These are phyloP conservation scores for Dactylellina cionopaga DNA, from an alignment of 2,329 filamentous ascomycete genomes.

Conservation along the genomic window DNA sequence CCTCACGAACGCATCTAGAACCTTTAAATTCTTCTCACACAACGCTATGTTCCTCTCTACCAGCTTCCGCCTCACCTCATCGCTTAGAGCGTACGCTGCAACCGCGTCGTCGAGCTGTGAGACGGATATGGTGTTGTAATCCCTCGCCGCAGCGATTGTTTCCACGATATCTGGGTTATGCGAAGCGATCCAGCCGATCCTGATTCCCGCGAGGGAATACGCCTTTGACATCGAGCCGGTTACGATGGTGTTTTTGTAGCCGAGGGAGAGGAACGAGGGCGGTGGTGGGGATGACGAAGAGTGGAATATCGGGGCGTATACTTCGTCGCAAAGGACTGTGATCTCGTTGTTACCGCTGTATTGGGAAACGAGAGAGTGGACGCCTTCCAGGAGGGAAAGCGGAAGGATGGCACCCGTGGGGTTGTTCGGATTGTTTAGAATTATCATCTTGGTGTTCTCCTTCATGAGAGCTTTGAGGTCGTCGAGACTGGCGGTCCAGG, in stretches of 20 bases:
- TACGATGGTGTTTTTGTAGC: constrained; percentile 75
- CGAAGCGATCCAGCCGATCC: constrained; percentile 83
- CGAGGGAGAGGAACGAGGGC: constrained; percentile 60
- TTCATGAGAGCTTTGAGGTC: constrained; percentile 73
- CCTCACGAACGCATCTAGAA: constrained; percentile 75
- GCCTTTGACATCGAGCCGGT: constrained; percentile 88
- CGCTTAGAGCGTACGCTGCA: constrained; percentile 77
- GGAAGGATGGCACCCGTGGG: constrained; percentile 79
- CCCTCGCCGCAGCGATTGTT: constrained; percentile 71
- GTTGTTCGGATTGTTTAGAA: constrained; percentile 82
- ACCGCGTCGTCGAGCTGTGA: constrained; percentile 83
- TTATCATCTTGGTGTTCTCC: constrained; percentile 76
- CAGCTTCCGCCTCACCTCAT: constrained; percentile 71
- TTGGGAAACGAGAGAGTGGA: constrained; percentile 68
- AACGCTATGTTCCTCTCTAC: constrained; percentile 73
- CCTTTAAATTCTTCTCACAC: constrained; percentile 72
- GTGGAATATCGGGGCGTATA: constrained; percentile 86
- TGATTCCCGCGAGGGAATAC: constrained; percentile 82
- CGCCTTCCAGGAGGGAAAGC: constrained; percentile 70
- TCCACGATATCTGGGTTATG: constrained; percentile 71
- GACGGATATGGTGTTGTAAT: constrained; percentile 88
- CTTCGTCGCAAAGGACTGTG: constrained; percentile 79
- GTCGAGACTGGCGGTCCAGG: constrained; percentile 73
- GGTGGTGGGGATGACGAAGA: constrained; percentile 60
- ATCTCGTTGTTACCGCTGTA: constrained; percentile 68